Conservation (phyloP, 1,139 yeast genomes). For the Protomyces gravidus region DNA sequence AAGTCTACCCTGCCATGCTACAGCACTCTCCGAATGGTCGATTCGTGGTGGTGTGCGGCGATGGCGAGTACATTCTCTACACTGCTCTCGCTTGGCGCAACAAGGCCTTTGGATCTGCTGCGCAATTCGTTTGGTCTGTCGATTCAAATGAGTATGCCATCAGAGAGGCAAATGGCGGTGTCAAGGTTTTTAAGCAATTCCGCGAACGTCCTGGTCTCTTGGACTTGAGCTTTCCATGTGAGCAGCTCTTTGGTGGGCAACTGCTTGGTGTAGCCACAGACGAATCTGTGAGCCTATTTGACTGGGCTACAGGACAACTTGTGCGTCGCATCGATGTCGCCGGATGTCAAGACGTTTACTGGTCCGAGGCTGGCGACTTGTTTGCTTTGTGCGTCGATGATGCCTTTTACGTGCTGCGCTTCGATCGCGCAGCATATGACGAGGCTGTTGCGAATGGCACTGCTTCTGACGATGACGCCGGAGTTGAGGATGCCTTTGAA, state of each 20-base stretch:
- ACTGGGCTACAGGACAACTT: conserved; percentile 82
- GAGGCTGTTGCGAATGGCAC: conserved; percentile 56
- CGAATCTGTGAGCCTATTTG: conserved; percentile 79
- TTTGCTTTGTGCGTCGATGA: conserved; percentile 72
- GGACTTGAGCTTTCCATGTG: conserved; percentile 59
- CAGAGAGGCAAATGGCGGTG: conserved; percentile 61
- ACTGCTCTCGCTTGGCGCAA: conserved; percentile 98
- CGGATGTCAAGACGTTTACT: conserved; percentile 58
- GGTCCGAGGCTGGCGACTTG: conserved; percentile 93
- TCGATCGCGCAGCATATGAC: conserved; percentile 61
- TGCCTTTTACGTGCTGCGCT: conserved; percentile 75
- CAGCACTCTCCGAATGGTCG: conserved; percentile 95
- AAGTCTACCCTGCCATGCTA: conserved; percentile 81
- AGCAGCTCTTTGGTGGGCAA: conserved; percentile 80
- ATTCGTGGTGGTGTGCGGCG: conserved; percentile 92
- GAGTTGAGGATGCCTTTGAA: conserved; percentile 80
- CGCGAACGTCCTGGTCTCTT: conserved; percentile 67
- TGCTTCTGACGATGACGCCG: conserved; percentile 70
- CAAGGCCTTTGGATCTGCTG: conserved; percentile 83
- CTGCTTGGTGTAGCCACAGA: conserved; percentile 67
- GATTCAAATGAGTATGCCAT: conserved; percentile 86
- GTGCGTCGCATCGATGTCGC: conserved; percentile 83
- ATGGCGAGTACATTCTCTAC: conserved; percentile 93
- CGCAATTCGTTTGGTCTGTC: conserved; percentile 91
- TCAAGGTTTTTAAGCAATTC: conserved; percentile 75